Base-by-base conservation (phyloP, 495 filamentous ascomycete genomes). In the Usnea hakonensis region DNA sequence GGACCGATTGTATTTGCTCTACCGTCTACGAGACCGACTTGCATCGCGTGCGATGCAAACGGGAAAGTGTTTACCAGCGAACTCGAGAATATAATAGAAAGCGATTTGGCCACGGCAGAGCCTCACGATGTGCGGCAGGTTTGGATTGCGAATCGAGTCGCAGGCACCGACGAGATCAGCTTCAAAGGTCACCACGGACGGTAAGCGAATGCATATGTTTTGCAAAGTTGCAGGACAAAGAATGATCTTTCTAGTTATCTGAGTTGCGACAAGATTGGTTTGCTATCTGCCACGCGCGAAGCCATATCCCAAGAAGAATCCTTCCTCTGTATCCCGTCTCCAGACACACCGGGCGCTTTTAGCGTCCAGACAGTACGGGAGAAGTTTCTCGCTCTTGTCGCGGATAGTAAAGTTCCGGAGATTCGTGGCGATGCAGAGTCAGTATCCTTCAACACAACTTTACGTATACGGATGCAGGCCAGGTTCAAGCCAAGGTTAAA, bases 101-200 rank as follows among this genome's bases (percentile, higher is more conserved):
- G 79, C 26, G 86, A 93, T 74, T 83, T 88, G 6, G 63, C 76
- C 19, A 95, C 85, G 5, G 90, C 93, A 37, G 94, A 97, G 74
- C 94, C 94, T 53, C 91, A 96, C 68, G 90, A 96, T 73, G 90
- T 97, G 26, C 79, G 92, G 64, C 91, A 97, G 75, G 94, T 98
- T 23, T 97, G 91, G 91, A 82, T 97, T 59, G 92, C 90, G 58
- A 95, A 89, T 65, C 79, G 79, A 62, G 86, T 96, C 21, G 86
- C 89, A 6, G 94, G 94, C 5, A 90, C 86, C 13, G 90, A 95
- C 63, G 78, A 74, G 30, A 85, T 87, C 67, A 89, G 87, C 61
- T 90, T 98, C 71, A 96, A 96, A 74, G 87, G 88, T 0, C 85
- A 90, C 73, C 86, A 94, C 76, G 92, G 93, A 64, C 86, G 85